Evolutionary conservation across 2,329 filamentous ascomycete species (phyloP).

Genomic region (Penicillium rolfsii): DNA sequence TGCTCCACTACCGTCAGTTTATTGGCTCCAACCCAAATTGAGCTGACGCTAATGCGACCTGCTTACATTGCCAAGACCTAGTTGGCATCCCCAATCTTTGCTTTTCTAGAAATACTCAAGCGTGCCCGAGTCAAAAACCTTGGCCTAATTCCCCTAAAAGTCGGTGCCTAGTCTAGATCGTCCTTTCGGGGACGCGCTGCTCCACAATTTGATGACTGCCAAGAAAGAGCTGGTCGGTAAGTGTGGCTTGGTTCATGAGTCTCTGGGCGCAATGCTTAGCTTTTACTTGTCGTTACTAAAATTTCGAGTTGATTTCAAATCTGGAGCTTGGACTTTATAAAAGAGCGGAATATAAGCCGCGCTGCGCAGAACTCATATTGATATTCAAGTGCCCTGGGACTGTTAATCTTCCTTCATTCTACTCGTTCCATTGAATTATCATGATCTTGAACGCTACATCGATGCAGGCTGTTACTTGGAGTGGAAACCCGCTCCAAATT

Average conservation of each 20-base stretch:
- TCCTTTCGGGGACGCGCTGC: neutral
- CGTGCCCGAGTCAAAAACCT: neutral
- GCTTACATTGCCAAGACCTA: conserved; percentile 1
- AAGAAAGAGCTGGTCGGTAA: neutral
- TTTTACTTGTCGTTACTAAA: too few relatives aligned
- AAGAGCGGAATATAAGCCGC: neutral
- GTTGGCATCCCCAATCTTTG: neutral
- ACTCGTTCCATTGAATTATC: neutral
- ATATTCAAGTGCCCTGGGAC: neutral
- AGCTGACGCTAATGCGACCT: conserved; percentile 4
- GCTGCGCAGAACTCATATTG: neutral
- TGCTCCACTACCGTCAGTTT: neutral
- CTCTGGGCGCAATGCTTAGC: neutral
- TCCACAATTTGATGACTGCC: conserved; percentile 3
- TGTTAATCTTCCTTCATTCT: neutral
- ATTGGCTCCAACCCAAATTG: neutral
- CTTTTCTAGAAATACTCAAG: neutral
- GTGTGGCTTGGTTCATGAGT: neutral
- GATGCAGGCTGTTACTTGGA: conserved; percentile 36
- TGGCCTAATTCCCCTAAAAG: neutral
- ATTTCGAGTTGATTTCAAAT: neutral
- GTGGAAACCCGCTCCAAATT: conserved; percentile 33
- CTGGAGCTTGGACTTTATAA: neutral
- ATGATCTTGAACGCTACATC: conserved; percentile 4
- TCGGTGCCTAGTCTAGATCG: conserved; percentile 1